phyloP scores from a whole-genome alignment of 805 yeast genomes.

The Nakazawaea sp. region DNA sequence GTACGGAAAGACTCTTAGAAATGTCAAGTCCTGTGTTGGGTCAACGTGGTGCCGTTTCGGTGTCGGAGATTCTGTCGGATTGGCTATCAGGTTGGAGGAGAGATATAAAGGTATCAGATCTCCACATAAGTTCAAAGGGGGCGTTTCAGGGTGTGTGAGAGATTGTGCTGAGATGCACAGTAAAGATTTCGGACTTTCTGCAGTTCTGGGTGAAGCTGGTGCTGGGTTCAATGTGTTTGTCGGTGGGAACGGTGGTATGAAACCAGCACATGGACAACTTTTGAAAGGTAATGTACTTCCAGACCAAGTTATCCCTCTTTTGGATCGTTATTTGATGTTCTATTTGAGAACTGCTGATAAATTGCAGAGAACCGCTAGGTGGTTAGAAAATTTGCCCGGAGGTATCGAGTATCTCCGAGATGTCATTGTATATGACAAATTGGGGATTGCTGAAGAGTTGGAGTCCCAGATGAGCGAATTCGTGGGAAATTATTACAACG shows the following conservation, averaged over 20 bases:
- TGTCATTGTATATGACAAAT: conserved; percentile 26
- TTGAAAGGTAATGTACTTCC: conserved; percentile 27
- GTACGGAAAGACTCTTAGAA: conserved; percentile 28
- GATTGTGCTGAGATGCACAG: conserved; percentile 32
- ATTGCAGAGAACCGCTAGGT: conserved; percentile 30
- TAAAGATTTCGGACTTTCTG: conserved; percentile 30
- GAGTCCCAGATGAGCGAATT: conserved; percentile 27
- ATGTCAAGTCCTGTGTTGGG: conserved; percentile 32
- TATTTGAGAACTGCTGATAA: conserved; percentile 30
- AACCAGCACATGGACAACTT: conserved; percentile 30
- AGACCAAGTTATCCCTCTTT: conserved; percentile 27
- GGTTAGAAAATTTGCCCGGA: conserved; percentile 29
- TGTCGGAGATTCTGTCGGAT: conserved; percentile 31
- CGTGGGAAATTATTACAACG: conserved; percentile 28
- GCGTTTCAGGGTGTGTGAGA: conserved; percentile 30
- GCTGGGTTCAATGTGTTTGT: conserved; percentile 27
- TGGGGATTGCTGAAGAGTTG: conserved; percentile 26
- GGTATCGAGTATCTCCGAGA: conserved; percentile 28
- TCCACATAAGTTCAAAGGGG: conserved; percentile 32
- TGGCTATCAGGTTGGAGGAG: conserved; percentile 29
- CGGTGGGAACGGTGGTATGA: conserved; percentile 34
- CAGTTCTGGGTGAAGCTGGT: conserved; percentile 21
- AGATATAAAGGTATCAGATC: conserved; percentile 29
- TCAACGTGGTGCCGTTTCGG: conserved; percentile 32
- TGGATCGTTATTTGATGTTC: conserved; percentile 31